Evolutionary conservation across 2,329 filamentous ascomycete genomes (phyloP), one percentile per base, ranked within the genome.

Genomic region (Phialocephala subalpina): DNA sequence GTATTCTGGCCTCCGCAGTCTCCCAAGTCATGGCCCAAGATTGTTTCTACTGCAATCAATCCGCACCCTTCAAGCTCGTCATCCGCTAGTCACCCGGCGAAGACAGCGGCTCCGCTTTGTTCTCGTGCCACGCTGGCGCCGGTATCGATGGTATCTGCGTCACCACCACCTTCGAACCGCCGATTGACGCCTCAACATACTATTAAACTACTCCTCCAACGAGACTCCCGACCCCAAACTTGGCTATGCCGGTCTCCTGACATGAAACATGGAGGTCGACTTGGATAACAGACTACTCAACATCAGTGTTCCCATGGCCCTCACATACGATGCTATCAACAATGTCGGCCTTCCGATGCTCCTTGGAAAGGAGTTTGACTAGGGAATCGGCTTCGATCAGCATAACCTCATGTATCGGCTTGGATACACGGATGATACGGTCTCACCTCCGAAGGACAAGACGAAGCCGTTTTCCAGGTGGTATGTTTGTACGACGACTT

Each of bases 61-160:
- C 25, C 7, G 49, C 49, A 18, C 49, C 49, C 1, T 53, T 53
- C 49, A 27, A 53, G 3, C 22, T 53, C 12, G 14, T 18, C 11
- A 22, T 53, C 12, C 49, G 14, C 22, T 53, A 12, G 5, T 27
- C 49, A 53, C 1, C 6, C 1, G 27, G 25, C 8, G 12, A 27
- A 14, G 2, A 29, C 49, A 33, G 27, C 18, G 22, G 16, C 25
- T 27, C 49, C 11, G 22, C 49, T 7, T 11, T 53, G 22, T 27
- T 29, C 49, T 27, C 49, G 1, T 53, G 49, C 14, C 49, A 53
- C 27, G 25, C 16, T 14, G 49, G 49, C 14, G 49, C 22, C 3
- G 27, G 22, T 6, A 33, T 29, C 22, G 49, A 53, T 7, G 22
- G 49, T 53, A 22, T 53, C 49, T 53, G 49, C 49, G 49, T 53